Percentiles rank a stretch among this genome's conserved stretches.
Conservation (phyloP, 495 filamentous ascomycete species). For the Annulohypoxylon nitens region DNA sequence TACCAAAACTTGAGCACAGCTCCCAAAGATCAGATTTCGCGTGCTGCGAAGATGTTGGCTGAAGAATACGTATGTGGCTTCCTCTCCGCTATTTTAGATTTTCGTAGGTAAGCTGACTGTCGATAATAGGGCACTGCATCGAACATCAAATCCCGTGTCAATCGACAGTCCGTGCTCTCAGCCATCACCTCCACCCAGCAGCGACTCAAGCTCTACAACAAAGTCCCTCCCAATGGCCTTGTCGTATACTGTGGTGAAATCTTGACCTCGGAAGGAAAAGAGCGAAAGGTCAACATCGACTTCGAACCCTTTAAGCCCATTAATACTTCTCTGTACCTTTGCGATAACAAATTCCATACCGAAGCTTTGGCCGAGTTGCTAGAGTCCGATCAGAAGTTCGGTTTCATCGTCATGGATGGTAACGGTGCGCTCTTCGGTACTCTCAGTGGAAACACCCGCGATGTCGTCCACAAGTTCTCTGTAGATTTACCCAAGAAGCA, state of each 20-base stretch:
- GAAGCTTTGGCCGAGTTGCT: slow-evolving; percentile 96
- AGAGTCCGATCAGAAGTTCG: slow-evolving; percentile 98
- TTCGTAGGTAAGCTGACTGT: slow-evolving; percentile 28
- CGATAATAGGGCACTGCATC: slow-evolving; percentile 89
- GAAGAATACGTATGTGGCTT: slow-evolving; percentile 91
- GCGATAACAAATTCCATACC: slow-evolving; percentile 99
- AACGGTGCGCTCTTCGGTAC: slow-evolving; percentile 98
- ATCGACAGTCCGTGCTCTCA: slow-evolving; percentile 95
- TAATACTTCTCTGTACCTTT: slow-evolving; percentile 98
- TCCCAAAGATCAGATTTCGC: slow-evolving; percentile 97
- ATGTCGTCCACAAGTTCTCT: slow-evolving; percentile 96
- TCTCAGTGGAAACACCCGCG: slow-evolving; percentile 94
- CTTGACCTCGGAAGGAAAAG: slow-evolving; percentile 97
- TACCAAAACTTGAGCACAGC: slow-evolving; percentile 63
- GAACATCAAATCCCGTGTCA: slow-evolving; percentile 99
- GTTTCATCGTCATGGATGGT: slow-evolving; percentile 99
- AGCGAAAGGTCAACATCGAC: slow-evolving; percentile 99
- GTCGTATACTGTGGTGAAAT: slow-evolving; percentile 99
- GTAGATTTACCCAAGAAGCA: slow-evolving; percentile 99
- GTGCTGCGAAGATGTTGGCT: slow-evolving; percentile 98
- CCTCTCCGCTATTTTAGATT: not conserved
- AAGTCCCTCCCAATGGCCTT: slow-evolving; percentile 95
- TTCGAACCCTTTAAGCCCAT: slow-evolving; percentile 99
- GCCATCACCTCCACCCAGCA: slow-evolving; percentile 99
- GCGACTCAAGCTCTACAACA: slow-evolving; percentile 97